Percentiles rank a stretch among this genome's conserved stretches.
These are phyloP conservation scores for Beta lomatogona DNA, from an alignment of 179 eudicot genomes.

Conservation along the genomic window DNA sequence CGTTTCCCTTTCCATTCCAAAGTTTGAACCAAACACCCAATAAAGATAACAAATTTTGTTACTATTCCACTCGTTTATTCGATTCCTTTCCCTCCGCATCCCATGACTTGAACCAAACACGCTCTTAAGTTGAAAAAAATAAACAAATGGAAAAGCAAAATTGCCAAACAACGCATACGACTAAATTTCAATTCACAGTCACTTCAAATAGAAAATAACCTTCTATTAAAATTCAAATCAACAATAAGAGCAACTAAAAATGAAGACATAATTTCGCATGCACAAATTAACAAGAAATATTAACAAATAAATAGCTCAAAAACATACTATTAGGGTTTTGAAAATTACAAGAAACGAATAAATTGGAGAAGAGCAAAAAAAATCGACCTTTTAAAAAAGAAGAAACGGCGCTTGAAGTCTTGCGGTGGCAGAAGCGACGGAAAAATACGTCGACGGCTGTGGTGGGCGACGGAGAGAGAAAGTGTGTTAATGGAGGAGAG, in stretches of 20 bases:
- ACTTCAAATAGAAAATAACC: too few species aligned
- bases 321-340: not conserved
- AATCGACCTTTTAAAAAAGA: not conserved
- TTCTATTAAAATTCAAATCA: not conserved
- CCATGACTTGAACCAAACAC: too few species aligned
- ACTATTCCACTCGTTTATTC: too few species aligned
- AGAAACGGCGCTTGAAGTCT: not conserved
- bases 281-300: not conserved
- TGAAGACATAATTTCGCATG: not conserved
- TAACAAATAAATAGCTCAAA: not conserved
- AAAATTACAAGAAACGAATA: not conserved
- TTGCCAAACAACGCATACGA: too few species aligned
- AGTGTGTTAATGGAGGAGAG: not conserved
- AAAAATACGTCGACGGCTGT: not conserved
- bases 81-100: too few species aligned
- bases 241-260: not conserved
- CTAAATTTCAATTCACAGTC: too few species aligned
- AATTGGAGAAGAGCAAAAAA: not conserved
- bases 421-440: not conserved
- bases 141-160: too few species aligned
- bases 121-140: too few species aligned
- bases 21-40: too few species aligned
- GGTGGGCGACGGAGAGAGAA: not conserved
- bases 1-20: too few species aligned
- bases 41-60: too few species aligned